A percentile compares a stretch with the other conserved stretches of the same genome.
Evolutionary conservation across 768 basidiomycete genomes (phyloP).

Genomic region (Boletus rubroflammeus): DNA sequence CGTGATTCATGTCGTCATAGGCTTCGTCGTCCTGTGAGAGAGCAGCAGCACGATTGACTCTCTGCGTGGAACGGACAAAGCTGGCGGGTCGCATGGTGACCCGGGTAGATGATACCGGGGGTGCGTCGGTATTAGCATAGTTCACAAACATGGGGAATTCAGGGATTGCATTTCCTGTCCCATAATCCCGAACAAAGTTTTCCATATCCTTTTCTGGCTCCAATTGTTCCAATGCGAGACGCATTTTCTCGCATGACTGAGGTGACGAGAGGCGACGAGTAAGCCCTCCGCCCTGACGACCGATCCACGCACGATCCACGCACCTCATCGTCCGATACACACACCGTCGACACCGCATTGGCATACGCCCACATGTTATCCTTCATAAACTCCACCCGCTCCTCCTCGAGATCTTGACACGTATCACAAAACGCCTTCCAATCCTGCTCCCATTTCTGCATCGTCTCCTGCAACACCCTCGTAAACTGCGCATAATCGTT

Average conservation of each 20-base stretch:
- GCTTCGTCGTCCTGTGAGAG: slow-evolving; percentile 44
- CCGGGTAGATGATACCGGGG: slow-evolving; percentile 55
- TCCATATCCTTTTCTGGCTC: slow-evolving; percentile 88
- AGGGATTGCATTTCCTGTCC: slow-evolving; percentile 84
- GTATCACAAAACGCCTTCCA: slow-evolving; percentile 95
- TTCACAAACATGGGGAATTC: slow-evolving; percentile 87
- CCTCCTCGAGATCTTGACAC: slow-evolving; percentile 94
- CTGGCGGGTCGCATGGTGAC: slow-evolving; percentile 55
- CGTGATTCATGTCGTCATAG: slow-evolving; percentile 46
- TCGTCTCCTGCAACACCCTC: slow-evolving; percentile 72
- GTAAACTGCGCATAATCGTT: slow-evolving; percentile 90
- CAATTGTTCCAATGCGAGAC: slow-evolving; percentile 82
- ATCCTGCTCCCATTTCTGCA: slow-evolving; percentile 82
- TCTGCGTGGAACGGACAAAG: slow-evolving; percentile 44
- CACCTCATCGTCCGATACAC: slow-evolving; percentile 94
- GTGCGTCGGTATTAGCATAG: slow-evolving; percentile 64
- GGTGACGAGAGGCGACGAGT: background rate
- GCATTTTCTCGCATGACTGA: slow-evolving; percentile 88
- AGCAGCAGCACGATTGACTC: slow-evolving; percentile 24
- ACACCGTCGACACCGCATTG: slow-evolving; percentile 93
- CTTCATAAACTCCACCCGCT: slow-evolving; percentile 91
- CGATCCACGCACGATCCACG: slow-evolving; percentile 22
- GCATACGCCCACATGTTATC: slow-evolving; percentile 96
- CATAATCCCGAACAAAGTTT: slow-evolving; percentile 83
- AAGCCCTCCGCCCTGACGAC: background rate